These are phyloP conservation scores for Colletotrichum orbiculare DNA, from an alignment of 2,329 filamentous ascomycete genomes.

Conservation along the genomic window DNA sequence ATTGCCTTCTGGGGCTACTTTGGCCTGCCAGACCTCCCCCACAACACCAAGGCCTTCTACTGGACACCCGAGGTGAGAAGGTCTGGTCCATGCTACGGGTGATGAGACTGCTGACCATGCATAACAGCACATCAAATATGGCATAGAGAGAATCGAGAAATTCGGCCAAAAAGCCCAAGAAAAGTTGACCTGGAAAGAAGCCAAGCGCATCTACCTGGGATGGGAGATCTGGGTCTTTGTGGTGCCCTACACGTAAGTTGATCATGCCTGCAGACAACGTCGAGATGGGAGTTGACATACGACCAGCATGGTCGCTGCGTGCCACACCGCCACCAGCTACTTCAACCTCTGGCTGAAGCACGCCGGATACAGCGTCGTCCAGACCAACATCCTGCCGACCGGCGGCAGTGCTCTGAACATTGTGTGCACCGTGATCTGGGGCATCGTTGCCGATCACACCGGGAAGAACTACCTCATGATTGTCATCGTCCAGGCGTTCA, in stretches of 20 bases:
- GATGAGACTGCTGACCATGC: neutral
- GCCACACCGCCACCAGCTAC: slow-evolving; percentile 34
- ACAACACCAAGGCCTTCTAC: slow-evolving; percentile 36
- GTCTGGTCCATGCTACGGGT: neutral
- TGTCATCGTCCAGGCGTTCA: slow-evolving; percentile 29
- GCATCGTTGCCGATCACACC: slow-evolving; percentile 39
- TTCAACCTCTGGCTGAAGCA: slow-evolving; percentile 53
- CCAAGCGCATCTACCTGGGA: slow-evolving; percentile 34
- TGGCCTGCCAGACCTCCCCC: slow-evolving; percentile 38
- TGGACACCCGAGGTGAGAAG: slow-evolving; percentile 17
- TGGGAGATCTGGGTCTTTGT: slow-evolving; percentile 39
- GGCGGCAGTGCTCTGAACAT: slow-evolving; percentile 33
- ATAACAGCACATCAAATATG: slow-evolving; percentile 35
- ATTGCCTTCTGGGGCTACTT: slow-evolving; percentile 40
- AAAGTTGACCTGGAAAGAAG: slow-evolving; percentile 29
- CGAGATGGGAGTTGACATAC: neutral
- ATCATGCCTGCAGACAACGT: neutral
- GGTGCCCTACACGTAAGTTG: slow-evolving; percentile 38
- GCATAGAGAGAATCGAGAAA: slow-evolving; percentile 39
- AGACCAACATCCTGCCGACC: slow-evolving; percentile 59
- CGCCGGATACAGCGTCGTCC: slow-evolving; percentile 58
- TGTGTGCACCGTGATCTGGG: slow-evolving; percentile 33
- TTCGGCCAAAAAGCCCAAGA: slow-evolving; percentile 38
- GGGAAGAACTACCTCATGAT: slow-evolving; percentile 36
- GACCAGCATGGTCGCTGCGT: slow-evolving; percentile 33